Base-by-base conservation (phyloP, 192 early-diverging fungal species). In the Coemansia sp. region DNA sequence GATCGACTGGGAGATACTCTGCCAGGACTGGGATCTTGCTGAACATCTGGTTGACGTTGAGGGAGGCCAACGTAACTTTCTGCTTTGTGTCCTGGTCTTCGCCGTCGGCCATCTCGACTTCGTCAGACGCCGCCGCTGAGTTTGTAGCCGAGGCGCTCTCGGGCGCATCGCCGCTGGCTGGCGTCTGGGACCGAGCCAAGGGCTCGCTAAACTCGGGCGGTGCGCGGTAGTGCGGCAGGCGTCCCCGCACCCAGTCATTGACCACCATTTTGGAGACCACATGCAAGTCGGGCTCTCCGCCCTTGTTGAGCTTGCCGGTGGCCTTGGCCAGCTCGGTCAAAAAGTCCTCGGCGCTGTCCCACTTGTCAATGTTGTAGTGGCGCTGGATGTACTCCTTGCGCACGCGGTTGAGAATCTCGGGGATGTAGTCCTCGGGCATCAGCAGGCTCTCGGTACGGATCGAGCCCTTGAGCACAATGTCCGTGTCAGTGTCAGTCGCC, bases 231-330 rank as follows among this genome's bases (percentile, higher is more conserved):
- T 90, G 97, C 25, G 97, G 97, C 72, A 99, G 93, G 70, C 94
- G 94, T 20, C 97, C 97, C 45, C 97, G 89, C 43, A 97, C 76
- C 95, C 95, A 99, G 83, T 99, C 97, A 83, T 96, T 99, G 68
- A 99, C 84, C 10, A 99, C 88, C 94, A 97, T 99, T 75, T 95
- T 94, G 35, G 97, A 89, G 13, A 96, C 93, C 21, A 91, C 91
- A 13, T 85, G 81, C 35, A 96, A 36, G 80, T 99, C 94, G n/a
- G 97, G 91, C 66, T 99, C 97, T 12, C 93, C 97, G 59, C 94
- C 94, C 82, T 95, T 99, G 72, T 97, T 82, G 70, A 99, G 78
- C 83, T 92, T 92, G 23, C 97, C 97, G 14, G 89, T 87, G 60
- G 86, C 88, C 62, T 89, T 87, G 58, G 94, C 94, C 38, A 98